Conservation (phyloP, 2,329 filamentous ascomycete genomes). For the Colletotrichum graminicola region DNA sequence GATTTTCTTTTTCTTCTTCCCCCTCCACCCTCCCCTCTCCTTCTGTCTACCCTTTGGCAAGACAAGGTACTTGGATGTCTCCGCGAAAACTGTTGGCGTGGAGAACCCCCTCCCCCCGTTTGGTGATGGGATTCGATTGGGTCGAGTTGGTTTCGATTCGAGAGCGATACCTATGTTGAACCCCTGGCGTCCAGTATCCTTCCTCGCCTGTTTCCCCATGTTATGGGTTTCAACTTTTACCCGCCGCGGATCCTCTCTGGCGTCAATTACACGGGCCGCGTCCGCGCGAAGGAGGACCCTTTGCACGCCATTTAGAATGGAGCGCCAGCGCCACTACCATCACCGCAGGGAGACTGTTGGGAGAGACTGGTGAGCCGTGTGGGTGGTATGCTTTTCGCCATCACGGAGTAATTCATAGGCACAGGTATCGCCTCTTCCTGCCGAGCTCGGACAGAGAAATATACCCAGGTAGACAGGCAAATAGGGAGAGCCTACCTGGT, state of each 20-base stretch:
- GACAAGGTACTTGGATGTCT: not conserved
- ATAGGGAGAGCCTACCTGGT: not conserved
- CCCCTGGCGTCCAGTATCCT: not conserved
- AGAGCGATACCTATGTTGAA: not conserved
- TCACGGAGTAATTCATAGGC: not conserved
- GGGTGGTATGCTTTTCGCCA: conserved; percentile 15
- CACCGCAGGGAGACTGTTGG: conserved; percentile 17
- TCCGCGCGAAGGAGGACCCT: conserved; percentile 4
- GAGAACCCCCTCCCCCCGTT: not conserved
- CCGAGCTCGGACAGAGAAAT: not conserved
- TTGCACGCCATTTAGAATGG: not conserved
- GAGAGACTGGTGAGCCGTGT: not conserved
- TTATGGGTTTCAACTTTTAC: not conserved
- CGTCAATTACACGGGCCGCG: not conserved
- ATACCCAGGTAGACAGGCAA: not conserved
- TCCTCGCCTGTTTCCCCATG: not conserved
- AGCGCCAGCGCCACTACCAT: not conserved
- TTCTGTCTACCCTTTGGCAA: not conserved
- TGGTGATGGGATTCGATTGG: not conserved
- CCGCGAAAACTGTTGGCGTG: not conserved
- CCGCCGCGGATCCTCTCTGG: not conserved
- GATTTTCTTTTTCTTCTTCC: not conserved
- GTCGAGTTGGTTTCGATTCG: not conserved
- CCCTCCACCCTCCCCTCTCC: not conserved
- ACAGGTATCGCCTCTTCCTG: too few relatives aligned